Evolutionary conservation across 106 monocot species (phyloP), one percentile per base, ranked within the genome.

Genomic region (Chionographis japonica): DNA sequence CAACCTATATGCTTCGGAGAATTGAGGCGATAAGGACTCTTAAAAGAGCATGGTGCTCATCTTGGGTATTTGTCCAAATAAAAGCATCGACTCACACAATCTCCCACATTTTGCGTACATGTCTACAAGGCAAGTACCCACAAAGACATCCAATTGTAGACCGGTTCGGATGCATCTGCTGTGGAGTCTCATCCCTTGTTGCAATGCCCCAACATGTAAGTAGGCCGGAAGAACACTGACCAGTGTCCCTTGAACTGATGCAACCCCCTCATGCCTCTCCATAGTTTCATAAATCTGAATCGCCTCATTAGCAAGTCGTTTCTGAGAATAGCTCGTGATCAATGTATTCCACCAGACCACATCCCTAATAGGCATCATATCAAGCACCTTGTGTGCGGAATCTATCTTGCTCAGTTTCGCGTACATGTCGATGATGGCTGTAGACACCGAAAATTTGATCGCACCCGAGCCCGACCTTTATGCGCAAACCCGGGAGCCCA

Each of bases 91-190:
- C 58, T 93, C 86, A 12, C 8, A 52, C n/a, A 80, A 54, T 56
- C 69, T 89, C 49, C 93, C 89, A 51, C 93, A 89, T 75, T 93
- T 93, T 13, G 86, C 84, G 61, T 89, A 93, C 79, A 89, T 81
- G 63, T 93, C 93, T 39, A 89, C 74, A 6, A 93, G 72, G 77
- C 89, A 93, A 52, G 93, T 93, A 18, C 79, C 79, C 0, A 89
- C 79, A 49, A 72, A 93, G 15, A 84, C 13, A 73, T 93, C 93
- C 38, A 60, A 67, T 15, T 84, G 54, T 18, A 89, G 61, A 17
- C 89, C 86, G 2, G 52, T 72, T 57, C 50, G 66, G 50, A 86
- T 70, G 8, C 89, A 50, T 50, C 55, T 74, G 15, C 72, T 81
- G 49, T 93, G 93, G 63, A 89, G 79, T 62, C 54, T 67, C 84